phyloP scores from a whole-genome alignment of 345 rosid species.

The Trapa bicornis region DNA sequence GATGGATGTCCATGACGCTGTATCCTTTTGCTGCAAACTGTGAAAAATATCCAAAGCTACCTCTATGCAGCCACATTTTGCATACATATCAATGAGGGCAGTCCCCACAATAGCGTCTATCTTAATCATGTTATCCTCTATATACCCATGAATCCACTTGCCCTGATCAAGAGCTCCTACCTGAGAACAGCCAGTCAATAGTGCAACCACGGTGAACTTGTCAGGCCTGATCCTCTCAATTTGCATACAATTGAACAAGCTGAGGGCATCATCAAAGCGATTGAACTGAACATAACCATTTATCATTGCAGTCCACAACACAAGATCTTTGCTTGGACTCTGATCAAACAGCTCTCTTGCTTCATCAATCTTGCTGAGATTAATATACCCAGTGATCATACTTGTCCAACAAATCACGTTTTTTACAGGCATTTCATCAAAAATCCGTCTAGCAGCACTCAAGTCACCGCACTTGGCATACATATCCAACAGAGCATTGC shows the following conservation, averaged over 20 bases:
- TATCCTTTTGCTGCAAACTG: conserved; percentile 35
- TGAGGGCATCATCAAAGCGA: conserved; percentile 43
- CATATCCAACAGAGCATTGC: conserved; percentile 61
- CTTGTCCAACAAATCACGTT: conserved; percentile 72
- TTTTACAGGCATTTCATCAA: conserved; percentile 33
- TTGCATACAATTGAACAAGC: conserved; percentile 53
- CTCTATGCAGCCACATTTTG: conserved; percentile 58
- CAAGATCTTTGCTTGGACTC: conserved; percentile 53
- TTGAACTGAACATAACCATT: conserved; percentile 69
- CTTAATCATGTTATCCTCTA: conserved; percentile 30
- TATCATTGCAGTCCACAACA: conserved; percentile 86
- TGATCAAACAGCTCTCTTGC: conserved; percentile 61
- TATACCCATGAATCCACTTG: conserved; percentile 62
- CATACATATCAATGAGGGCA: conserved; percentile 71
- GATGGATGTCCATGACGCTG: conserved; percentile 63
- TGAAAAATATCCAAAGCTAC: conserved; percentile 44
- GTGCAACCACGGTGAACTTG: conserved; percentile 49
- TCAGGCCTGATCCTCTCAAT: conserved; percentile 35
- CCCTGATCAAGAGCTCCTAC: conserved; percentile 70
- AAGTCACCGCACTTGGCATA: conserved; percentile 61
- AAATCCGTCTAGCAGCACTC: conserved; percentile 29
- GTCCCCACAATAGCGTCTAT: conserved; percentile 52
- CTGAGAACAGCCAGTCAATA: conserved; percentile 72
- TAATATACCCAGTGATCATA: conserved; percentile 52
- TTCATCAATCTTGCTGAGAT: conserved; percentile 34